A percentile compares a stretch with the other conserved stretches of the same genome.
Conservation (phyloP, 371 early-diverging fungal species). For the Actinomucor elegans region DNA sequence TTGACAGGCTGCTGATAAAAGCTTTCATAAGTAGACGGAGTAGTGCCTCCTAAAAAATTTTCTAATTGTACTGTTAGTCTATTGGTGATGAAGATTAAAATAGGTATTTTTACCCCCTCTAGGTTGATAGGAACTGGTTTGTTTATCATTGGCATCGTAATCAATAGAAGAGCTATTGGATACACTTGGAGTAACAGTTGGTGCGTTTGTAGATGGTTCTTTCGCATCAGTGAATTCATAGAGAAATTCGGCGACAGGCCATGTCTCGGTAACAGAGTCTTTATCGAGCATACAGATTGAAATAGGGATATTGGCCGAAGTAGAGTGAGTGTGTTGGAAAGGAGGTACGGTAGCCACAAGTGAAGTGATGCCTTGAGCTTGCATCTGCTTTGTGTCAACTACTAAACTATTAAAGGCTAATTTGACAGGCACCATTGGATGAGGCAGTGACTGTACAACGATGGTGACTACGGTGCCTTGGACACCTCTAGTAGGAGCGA, state of each 20-base stretch:
- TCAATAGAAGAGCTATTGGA: not conserved
- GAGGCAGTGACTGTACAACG: constrained; percentile 13
- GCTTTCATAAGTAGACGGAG: not conserved
- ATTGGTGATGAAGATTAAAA: no score
- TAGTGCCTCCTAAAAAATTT: constrained; percentile 12
- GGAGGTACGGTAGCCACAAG: constrained; percentile 30
- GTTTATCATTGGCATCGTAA: not conserved
- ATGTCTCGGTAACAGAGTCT: constrained; percentile 26
- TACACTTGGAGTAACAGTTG: constrained; percentile 1
- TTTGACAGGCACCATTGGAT: constrained; percentile 17
- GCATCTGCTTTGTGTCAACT: constrained; percentile 36
- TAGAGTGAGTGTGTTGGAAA: constrained; percentile 3
- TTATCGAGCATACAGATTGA: constrained; percentile 29
- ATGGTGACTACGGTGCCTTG: constrained; percentile 15
- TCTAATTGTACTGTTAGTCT: no score
- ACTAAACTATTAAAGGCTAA: constrained; percentile 34
- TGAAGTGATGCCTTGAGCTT: constrained; percentile 27
- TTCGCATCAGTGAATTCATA: constrained; percentile 21
- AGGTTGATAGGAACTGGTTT: not conserved
- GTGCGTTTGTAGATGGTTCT: not conserved
- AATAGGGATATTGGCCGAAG: constrained; percentile 19
- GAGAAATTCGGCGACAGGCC: constrained; percentile 28
- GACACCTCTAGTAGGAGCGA: constrained; percentile 8
- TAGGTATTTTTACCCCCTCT: not conserved
- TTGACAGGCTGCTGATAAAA: constrained; percentile 11